These are phyloP conservation scores for Acanthamoeba sp. DNA, from an alignment of 208 protist genomes.

Conservation along the genomic window DNA sequence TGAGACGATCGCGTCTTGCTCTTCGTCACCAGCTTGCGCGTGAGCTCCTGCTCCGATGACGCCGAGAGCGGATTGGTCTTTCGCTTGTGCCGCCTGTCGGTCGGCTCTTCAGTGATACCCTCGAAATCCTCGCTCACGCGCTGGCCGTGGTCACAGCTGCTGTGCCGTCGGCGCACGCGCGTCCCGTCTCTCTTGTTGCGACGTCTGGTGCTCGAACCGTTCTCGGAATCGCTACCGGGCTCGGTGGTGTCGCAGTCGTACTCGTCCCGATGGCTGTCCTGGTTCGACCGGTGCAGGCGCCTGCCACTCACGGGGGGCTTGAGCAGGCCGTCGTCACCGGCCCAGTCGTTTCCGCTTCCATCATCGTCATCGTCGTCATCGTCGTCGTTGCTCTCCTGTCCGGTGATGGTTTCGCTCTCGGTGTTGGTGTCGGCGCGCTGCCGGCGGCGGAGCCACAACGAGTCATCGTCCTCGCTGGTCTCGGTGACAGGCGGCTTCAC, in stretches of 20 bases:
- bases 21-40: background rate
- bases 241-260: background rate
- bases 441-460: background rate
- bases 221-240: background rate
- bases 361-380: background rate
- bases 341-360: background rate
- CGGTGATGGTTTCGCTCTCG: background rate
- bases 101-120: background rate
- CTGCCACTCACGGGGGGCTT: no score
- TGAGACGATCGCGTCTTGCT: background rate
- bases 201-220: background rate
- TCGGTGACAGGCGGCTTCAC: background rate
- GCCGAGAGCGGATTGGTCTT: conserved; percentile 21
- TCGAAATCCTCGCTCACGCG: background rate
- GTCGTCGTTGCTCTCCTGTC: background rate
- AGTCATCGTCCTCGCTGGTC: conserved; percentile 11
- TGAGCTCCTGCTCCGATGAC: conserved; percentile 2
- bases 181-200: background rate
- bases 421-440: background rate
- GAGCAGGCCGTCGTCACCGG: background rate
- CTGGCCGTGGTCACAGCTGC: conserved; percentile 22
- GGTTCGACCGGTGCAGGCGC: background rate
- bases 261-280: background rate
- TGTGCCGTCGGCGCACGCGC: background rate
- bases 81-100: background rate